phyloP scores from a whole-genome alignment of 2,329 filamentous ascomycete species.

The Ophiostoma triangulosporum region DNA sequence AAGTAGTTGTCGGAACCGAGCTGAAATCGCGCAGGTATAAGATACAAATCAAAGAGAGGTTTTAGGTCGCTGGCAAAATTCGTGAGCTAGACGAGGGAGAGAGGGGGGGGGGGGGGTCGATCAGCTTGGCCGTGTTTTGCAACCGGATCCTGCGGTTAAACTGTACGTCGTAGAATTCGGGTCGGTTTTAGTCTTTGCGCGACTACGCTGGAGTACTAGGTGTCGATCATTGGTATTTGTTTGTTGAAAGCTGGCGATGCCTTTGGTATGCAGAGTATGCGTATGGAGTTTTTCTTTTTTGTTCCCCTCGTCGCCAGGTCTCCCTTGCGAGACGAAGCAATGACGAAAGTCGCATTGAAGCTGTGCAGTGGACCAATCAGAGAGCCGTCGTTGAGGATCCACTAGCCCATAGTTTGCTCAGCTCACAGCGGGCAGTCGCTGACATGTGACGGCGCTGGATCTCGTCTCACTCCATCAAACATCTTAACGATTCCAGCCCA shows the following conservation, averaged over 20 bases:
- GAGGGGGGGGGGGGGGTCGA: background rate
- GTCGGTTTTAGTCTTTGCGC: background rate
- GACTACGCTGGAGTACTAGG: background rate
- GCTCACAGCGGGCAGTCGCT: background rate
- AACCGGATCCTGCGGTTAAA: background rate
- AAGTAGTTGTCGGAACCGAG: too few relatives aligned
- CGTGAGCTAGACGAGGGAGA: too few relatives aligned
- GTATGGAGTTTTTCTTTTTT: background rate
- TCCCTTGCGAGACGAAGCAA: background rate
- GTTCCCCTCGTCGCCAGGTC: background rate
- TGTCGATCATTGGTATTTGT: background rate
- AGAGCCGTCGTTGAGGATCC: background rate
- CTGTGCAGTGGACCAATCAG: background rate
- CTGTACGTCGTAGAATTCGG: background rate
- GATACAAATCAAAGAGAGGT: too few relatives aligned
- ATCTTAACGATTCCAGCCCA: background rate
- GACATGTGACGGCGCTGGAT: background rate
- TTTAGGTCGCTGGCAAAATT: too few relatives aligned
- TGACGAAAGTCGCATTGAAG: slow-evolving; percentile 3
- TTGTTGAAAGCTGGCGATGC: background rate
- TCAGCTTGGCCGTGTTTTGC: background rate
- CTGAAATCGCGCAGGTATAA: too few relatives aligned
- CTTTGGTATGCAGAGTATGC: background rate
- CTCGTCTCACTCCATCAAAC: background rate
- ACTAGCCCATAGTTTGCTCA: too few relatives aligned